Conservation (phyloP, 2,329 filamentous ascomycete species). For the Sclerotinia sclerotiorum region DNA sequence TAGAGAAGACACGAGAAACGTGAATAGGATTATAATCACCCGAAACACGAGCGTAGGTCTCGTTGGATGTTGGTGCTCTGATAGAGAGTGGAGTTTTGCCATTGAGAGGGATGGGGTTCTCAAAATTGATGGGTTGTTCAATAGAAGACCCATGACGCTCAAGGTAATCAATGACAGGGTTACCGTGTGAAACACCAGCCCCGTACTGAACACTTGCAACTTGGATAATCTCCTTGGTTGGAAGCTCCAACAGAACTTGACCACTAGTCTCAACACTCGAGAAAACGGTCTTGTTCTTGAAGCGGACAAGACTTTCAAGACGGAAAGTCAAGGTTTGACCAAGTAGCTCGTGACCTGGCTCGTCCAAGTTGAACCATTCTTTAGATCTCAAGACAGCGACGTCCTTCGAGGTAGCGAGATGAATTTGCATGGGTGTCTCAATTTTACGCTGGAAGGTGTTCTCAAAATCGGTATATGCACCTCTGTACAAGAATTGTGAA, state of each 20-base stretch:
- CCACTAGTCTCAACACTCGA: conserved; percentile 89
- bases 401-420: conserved; percentile 84
- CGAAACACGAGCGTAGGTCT: conserved; percentile 95
- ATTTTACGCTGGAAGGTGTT: conserved; percentile 99
- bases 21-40: conserved; percentile 99
- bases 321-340: conserved; percentile 96
- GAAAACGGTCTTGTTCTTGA: conserved; percentile 93
- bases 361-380: conserved; percentile 92
- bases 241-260: conserved; percentile 88
- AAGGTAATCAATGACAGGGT: conserved; percentile 95
- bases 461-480: conserved; percentile 87
- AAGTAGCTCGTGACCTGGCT: conserved; percentile 81
- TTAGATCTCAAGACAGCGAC: conserved; percentile 93
- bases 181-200: conserved; percentile 86
- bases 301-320: conserved; percentile 84
- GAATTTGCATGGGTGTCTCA: conserved; percentile 91
- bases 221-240: conserved; percentile 95
- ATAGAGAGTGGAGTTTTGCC: conserved; percentile 86
- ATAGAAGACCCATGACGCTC: conserved; percentile 87
- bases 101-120: conserved; percentile 93
- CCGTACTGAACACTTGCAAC: conserved; percentile 97
- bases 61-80: conserved; percentile 91
- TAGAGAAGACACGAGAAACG: conserved; percentile 93
- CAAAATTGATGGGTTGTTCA: conserved; percentile 94
- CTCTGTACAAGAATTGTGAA: conserved; percentile 96